Conservation (phyloP, 2,329 filamentous ascomycete genomes). For the Capronia epimyces region DNA sequence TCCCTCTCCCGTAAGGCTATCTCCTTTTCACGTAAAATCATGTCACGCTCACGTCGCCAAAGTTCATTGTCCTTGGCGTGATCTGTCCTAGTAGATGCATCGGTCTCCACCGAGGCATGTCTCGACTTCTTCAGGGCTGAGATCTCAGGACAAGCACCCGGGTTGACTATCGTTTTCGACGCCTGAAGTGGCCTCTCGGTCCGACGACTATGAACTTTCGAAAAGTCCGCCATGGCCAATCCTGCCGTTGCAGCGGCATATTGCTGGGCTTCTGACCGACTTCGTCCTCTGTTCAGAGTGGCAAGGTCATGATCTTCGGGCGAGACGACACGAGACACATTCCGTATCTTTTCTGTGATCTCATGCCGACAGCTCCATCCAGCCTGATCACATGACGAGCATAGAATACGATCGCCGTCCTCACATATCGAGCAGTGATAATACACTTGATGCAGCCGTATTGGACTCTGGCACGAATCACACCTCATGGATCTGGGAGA, state of each 20-base stretch:
- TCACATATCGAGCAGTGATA: conserved; percentile 27
- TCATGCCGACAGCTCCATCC: conserved; percentile 27
- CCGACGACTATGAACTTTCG: background rate
- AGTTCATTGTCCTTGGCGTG: conserved; percentile 12
- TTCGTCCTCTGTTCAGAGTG: conserved; percentile 4
- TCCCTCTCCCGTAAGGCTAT: conserved; percentile 23
- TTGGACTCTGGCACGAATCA: conserved; percentile 26
- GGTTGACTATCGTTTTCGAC: conserved; percentile 7
- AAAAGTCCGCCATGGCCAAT: conserved; percentile 3
- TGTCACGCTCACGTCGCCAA: conserved; percentile 20
- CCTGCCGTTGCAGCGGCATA: conserved; percentile 15
- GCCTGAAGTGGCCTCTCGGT: conserved; percentile 3
- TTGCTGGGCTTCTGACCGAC: conserved; percentile 11
- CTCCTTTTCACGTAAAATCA: conserved; percentile 23
- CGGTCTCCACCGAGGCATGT: background rate
- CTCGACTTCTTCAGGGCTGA: conserved; percentile 2
- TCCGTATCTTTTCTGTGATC: conserved; percentile 24
- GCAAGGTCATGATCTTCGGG: background rate
- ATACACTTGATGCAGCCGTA: conserved; percentile 25
- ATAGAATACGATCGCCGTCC: conserved; percentile 26
- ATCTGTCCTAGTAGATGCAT: background rate
- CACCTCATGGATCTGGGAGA: conserved; percentile 25
- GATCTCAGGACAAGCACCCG: conserved; percentile 9
- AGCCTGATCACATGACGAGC: conserved; percentile 23
- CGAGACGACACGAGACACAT: conserved; percentile 13